These are phyloP conservation scores for Oryza nivara DNA, from an alignment of 176 grass and related monocot species.

Conservation along the genomic window DNA sequence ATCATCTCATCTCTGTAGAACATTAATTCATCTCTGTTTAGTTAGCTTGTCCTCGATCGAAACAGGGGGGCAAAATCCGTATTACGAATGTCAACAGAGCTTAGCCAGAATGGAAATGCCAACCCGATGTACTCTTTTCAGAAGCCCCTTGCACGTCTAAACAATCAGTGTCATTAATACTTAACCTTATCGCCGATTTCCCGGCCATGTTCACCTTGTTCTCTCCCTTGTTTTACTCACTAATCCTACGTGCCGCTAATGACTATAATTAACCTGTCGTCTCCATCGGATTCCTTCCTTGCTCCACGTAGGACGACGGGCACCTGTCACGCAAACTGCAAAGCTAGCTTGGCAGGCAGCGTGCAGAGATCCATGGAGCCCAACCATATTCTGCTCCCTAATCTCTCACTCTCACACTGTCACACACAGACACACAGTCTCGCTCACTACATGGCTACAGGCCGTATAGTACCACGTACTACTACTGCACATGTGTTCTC, in stretches of 20 bases:
- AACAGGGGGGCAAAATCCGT: background rate
- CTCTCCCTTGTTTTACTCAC: background rate
- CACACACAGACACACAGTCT: background rate
- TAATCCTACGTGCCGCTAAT: background rate
- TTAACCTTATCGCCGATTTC: background rate
- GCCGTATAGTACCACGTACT: background rate
- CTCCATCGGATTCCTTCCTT: conserved; percentile 51
- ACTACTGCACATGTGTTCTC: background rate
- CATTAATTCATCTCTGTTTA: background rate
- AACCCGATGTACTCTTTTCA: background rate
- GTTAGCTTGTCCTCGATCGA: background rate
- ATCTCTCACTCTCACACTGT: background rate
- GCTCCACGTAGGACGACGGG: conserved; percentile 20
- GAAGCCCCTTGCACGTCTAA: background rate
- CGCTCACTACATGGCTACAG: background rate
- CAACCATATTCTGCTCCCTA: conserved; percentile 27
- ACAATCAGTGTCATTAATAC: background rate
- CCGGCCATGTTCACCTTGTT: conserved; percentile 28
- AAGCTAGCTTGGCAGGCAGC: background rate
- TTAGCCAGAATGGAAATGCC: background rate
- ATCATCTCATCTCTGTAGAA: background rate
- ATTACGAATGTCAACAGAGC: background rate
- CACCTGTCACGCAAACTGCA: background rate
- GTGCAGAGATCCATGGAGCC: conserved; percentile 22
- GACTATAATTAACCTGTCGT: background rate